A percentile compares a stretch with the other conserved stretches of the same genome.
Evolutionary conservation across 2,329 filamentous ascomycete genomes (phyloP).

Genomic region (Nigrospora oryzae): DNA sequence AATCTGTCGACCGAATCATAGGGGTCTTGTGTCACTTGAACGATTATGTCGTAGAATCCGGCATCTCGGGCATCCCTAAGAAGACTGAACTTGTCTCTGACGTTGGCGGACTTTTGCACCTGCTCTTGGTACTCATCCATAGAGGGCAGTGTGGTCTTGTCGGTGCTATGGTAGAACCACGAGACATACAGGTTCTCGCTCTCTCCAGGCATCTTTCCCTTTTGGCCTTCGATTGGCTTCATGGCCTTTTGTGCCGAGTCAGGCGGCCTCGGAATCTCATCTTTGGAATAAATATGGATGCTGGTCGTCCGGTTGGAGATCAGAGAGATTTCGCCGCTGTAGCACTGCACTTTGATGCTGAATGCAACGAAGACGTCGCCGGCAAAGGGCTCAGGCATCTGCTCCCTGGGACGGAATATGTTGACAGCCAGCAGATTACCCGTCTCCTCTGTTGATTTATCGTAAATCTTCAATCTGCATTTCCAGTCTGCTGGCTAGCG

Average conservation of each 20-base stretch:
- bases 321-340: slow-evolving; percentile 27
- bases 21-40: slow-evolving; percentile 54
- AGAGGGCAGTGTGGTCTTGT: slow-evolving; percentile 34
- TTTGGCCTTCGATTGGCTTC: slow-evolving; percentile 4
- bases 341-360: slow-evolving; percentile 38
- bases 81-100: slow-evolving; percentile 50
- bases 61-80: slow-evolving; percentile 52
- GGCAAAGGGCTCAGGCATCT: slow-evolving; percentile 37
- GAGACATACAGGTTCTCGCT: slow-evolving; percentile 37
- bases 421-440: slow-evolving; percentile 36
- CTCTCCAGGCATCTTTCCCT: slow-evolving; percentile 9
- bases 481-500: slow-evolving; percentile 41
- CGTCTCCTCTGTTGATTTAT: slow-evolving; percentile 42
- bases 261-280: slow-evolving; percentile 30
- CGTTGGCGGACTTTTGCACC: slow-evolving; percentile 28
- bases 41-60: slow-evolving; percentile 61
- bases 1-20: slow-evolving; percentile 34
- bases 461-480: slow-evolving; percentile 51
- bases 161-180: slow-evolving; percentile 33
- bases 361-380: slow-evolving; percentile 61
- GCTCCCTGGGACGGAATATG: slow-evolving; percentile 47
- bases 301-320: slow-evolving; percentile 31
- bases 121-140: slow-evolving; percentile 31
- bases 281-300: slow-evolving; percentile 34
- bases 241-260: slow-evolving; percentile 25